A percentile compares a stretch with the other conserved stretches of the same genome.
Conservation (phyloP, 805 yeast genomes). For the Candida pseudofarinosa region DNA sequence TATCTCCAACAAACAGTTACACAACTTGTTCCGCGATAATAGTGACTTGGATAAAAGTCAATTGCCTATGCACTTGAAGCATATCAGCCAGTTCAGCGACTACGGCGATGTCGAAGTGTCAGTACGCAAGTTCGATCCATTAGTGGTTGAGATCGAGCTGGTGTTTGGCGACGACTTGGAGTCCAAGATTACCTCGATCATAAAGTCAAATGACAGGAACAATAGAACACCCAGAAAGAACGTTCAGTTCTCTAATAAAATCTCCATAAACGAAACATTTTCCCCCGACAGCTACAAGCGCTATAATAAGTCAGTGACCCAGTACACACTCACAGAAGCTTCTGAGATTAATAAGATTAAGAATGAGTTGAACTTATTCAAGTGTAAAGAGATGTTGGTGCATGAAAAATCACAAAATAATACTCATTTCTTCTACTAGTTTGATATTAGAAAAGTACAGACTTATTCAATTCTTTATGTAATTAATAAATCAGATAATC, state of each 20-base stretch:
- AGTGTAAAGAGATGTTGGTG: conserved; percentile 62
- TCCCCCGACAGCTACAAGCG: conserved; percentile 52
- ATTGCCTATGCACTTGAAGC: conserved; percentile 31
- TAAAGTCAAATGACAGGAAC: conserved; percentile 4
- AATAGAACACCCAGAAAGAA: conserved; percentile 15
- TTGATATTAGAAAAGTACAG: not conserved
- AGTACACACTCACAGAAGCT: conserved; percentile 48
- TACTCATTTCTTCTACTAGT: conserved; percentile 61
- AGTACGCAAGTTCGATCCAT: conserved; percentile 25
- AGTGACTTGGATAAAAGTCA: conserved; percentile 19
- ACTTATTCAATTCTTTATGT: not conserved
- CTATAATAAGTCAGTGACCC: conserved; percentile 48
- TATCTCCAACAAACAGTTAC: conserved; percentile 23
- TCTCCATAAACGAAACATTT: conserved; percentile 49
- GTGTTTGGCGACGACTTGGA: not conserved
- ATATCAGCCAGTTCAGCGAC: conserved; percentile 35
- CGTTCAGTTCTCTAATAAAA: conserved; percentile 45
- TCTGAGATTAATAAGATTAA: conserved; percentile 52
- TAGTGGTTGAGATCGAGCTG: not conserved
- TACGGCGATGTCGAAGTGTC: conserved; percentile 25
- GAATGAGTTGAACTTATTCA: conserved; percentile 60
- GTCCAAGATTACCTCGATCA: conserved; percentile 10
- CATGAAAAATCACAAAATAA: conserved; percentile 56
- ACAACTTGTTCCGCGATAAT: conserved; percentile 19
- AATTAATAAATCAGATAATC: not conserved